Base-by-base conservation (phyloP, 805 yeast genomes). In the Wilhelminamyces savonicus region DNA sequence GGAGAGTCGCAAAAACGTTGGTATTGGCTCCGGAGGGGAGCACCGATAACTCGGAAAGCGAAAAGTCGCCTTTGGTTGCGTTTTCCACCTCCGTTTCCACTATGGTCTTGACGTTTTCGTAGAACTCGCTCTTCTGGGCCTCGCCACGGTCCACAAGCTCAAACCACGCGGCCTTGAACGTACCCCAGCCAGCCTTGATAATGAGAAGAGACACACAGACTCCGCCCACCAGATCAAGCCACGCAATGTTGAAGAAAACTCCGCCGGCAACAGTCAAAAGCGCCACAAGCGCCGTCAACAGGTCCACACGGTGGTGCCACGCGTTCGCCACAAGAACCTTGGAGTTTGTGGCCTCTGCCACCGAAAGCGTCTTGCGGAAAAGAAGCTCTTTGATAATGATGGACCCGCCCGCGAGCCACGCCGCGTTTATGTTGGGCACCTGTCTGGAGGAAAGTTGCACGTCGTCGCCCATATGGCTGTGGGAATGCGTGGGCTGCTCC, bases 261-360 rank as follows among this genome's bases (percentile, higher is more conserved):
- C 96, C 94, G 2, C 88, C 78, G 0, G 94, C 73, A 29, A 92
- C 92, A 1, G 97, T 87, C 4, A 78, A 71, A 13, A 90, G 69
- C 0, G 97, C 97, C 6, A 90, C 97, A 14, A 82, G 67, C 0
- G 97, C 85, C 1, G 97, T 94, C 44, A 92, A 54, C 1, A 95
- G 82, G 51, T 92, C 98, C 8, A 90, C 92, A 39, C 98, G 71
- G 52, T 92, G 98, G 54, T 92, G 98, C 97, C 98, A 92, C 3
- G 98, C 98, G 50, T 92, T 92, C 4, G 98, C 98, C 28, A 85
- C 77, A 27, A 92, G 67, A 3, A 92, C 97, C 39, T 86, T 85
- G 1, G 96, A 86, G 49, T 84, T 82, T 17, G 85, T 72, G 37
- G 71, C 64, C 28, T 67, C 65, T 1, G 97, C 98, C 14, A 92